Evolutionary conservation across 139 green algal species (phyloP).

Genomic region (Micractinium conductrix): DNA sequence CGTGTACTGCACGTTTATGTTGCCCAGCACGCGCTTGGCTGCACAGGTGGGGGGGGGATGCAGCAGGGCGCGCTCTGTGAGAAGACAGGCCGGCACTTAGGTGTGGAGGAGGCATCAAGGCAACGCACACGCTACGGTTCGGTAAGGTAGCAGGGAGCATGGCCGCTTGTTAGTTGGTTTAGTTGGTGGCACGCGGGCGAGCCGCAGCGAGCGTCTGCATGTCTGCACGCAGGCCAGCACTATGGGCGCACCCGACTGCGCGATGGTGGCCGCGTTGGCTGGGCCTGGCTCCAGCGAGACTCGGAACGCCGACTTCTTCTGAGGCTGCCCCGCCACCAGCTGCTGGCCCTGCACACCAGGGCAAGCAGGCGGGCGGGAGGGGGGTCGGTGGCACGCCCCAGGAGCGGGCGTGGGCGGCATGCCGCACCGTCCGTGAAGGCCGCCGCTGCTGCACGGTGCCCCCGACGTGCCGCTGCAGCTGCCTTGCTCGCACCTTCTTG

Average conservation of each 20-base stretch:
- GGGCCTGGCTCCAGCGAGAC: conserved; percentile 47
- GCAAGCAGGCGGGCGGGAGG: neutral
- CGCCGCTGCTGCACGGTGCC: too few species aligned
- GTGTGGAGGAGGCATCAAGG: too few species aligned
- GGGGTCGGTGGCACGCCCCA: too few species aligned
- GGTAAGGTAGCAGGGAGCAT: too few species aligned
- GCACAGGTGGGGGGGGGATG: neutral
- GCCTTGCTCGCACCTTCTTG: conserved; percentile 50
- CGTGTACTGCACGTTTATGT: conserved; percentile 59
- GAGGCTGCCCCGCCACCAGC: conserved; percentile 19
- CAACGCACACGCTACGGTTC: too few species aligned
- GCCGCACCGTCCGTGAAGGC: too few species aligned
- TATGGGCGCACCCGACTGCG: neutral
- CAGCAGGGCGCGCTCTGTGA: neutral
- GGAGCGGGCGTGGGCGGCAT: too few species aligned
- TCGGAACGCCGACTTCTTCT: conserved; percentile 32
- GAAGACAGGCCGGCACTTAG: neutral
- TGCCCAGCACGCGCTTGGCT: conserved; percentile 52
- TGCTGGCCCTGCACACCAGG: conserved; percentile 19
- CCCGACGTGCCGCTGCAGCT: too few species aligned
- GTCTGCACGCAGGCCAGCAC: too few species aligned
- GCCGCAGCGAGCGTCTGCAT: too few species aligned
- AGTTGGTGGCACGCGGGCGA: too few species aligned
- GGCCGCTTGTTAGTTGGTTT: too few species aligned
- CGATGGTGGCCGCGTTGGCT: conserved; percentile 27